Evolutionary conservation across 768 basidiomycete genomes (phyloP).

Genomic region (Clathrus columnatus): DNA sequence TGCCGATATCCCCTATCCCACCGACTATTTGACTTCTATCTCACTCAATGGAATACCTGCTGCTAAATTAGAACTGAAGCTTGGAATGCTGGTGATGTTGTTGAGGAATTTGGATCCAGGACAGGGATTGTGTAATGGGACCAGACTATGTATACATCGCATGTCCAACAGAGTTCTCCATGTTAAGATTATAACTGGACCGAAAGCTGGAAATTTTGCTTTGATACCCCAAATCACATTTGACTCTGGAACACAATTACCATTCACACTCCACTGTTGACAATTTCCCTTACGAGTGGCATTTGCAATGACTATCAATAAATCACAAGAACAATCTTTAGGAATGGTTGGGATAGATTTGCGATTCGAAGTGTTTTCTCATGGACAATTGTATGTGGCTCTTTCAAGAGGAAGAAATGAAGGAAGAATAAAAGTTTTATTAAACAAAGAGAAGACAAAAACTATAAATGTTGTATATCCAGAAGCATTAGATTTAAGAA

Average conservation of each 20-base stretch:
- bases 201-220: too few relatives aligned
- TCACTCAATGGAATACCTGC: slow-evolving; percentile 31
- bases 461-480: too few relatives aligned
- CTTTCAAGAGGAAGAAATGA: too few relatives aligned
- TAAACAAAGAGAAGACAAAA: too few relatives aligned
- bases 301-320: slow-evolving; percentile 43
- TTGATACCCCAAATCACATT: too few relatives aligned
- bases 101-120: slow-evolving; percentile 33
- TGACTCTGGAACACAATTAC: too few relatives aligned
- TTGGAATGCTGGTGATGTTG: slow-evolving; percentile 29
- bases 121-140: not conserved
- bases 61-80: slow-evolving; percentile 24
- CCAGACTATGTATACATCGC: not conserved
- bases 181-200: too few relatives aligned
- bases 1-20: slow-evolving; percentile 20
- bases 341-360: slow-evolving; percentile 34
- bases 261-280: slow-evolving; percentile 20
- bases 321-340: slow-evolving; percentile 40
- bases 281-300: slow-evolving; percentile 38
- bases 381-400: too few relatives aligned
- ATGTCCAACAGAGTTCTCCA: not conserved
- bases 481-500: too few relatives aligned
- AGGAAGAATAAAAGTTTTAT: too few relatives aligned
- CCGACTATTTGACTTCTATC: slow-evolving; percentile 34
- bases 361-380: too few relatives aligned